Conservation (phyloP, 1,284 basidiomycete species). For the Ganoderma leucocontextum region DNA sequence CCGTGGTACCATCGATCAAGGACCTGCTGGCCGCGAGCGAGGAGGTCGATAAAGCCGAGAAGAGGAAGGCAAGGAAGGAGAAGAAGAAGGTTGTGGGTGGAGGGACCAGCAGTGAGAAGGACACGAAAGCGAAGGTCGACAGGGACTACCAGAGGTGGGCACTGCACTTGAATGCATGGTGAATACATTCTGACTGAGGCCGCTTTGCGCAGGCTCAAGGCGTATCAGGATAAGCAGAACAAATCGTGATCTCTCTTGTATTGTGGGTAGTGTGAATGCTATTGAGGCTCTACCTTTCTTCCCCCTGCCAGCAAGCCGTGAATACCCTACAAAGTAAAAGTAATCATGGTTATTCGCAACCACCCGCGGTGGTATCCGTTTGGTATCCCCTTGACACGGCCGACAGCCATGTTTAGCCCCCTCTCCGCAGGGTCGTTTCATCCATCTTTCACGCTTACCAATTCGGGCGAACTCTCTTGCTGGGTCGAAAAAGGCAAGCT, state of each 20-base stretch:
- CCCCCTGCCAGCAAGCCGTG: background rate
- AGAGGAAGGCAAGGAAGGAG: slow-evolving; percentile 76
- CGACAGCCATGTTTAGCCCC: too few relatives aligned
- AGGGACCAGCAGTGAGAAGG: slow-evolving; percentile 33
- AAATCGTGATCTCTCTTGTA: background rate
- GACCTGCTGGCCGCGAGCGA: slow-evolving; percentile 82
- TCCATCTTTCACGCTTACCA: background rate
- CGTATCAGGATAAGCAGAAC: slow-evolving; percentile 58
- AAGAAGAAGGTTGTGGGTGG: slow-evolving; percentile 59
- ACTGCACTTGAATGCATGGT: background rate
- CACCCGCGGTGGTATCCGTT: background rate
- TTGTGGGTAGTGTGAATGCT: background rate
- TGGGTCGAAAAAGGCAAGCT: background rate
- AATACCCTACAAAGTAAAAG: background rate
- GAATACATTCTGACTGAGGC: background rate
- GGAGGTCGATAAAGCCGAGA: slow-evolving; percentile 67
- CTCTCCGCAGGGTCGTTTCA: too few relatives aligned
- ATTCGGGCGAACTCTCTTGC: background rate
- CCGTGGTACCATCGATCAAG: slow-evolving; percentile 80
- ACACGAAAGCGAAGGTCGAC: slow-evolving; percentile 50
- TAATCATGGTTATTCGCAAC: background rate
- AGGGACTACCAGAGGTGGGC: slow-evolving; percentile 62
- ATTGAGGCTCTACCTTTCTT: background rate
- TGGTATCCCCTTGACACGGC: too few relatives aligned
- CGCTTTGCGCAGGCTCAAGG: slow-evolving; percentile 52